Base-by-base conservation (phyloP, 2,329 filamentous ascomycete species). In the Cylindrodendrum hubeiense region DNA sequence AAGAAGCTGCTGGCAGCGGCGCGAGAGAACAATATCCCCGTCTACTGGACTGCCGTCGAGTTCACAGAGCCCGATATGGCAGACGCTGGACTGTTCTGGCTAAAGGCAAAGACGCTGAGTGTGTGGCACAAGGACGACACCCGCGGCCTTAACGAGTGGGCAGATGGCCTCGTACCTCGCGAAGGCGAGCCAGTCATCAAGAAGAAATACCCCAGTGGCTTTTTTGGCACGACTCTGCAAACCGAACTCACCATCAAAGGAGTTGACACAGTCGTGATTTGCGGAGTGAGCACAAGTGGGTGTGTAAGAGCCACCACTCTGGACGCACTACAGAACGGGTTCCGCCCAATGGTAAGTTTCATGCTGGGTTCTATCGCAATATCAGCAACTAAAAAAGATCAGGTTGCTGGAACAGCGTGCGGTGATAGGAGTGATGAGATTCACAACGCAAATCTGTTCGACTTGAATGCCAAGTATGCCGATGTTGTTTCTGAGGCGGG, bases 211-310 rank as follows among this genome's bases (percentile, higher is more conserved):
- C 65, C 70, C 1, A 67, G 67, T 28, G 67, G 65, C 17, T 72
- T 84, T 71, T 83, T 85, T 63, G 82, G 80, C 15, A 85, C 83
- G 24, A 77, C 80, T 7, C 76, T 84, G 41, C 77, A 77, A 24
- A 79, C 79, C 1, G 76, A 81, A 41, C 75, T 84, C 34, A 76
- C 77, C 21, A 64, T 80, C 5, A 71, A 77, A 52, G 75, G 75
- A 28, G 73, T 81, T n/a, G 81, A 84, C 64, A 83, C 81, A 7
- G 69, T 83, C 22, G 80, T 85, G 7, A 74, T 85, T 17, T 83
- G 82, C 65, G 83, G 83, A 19, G 82, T 85, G 44, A 83, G 81
- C 72, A 85, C 82, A 15, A 81, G 78, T 63, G 83, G 83, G 1
- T 84, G 83, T 67, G 82, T 84, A 55, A 76, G 83, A 52, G 82